phyloP scores from a whole-genome alignment of 2,329 filamentous ascomycete genomes.

The Fusarium subtropicale region DNA sequence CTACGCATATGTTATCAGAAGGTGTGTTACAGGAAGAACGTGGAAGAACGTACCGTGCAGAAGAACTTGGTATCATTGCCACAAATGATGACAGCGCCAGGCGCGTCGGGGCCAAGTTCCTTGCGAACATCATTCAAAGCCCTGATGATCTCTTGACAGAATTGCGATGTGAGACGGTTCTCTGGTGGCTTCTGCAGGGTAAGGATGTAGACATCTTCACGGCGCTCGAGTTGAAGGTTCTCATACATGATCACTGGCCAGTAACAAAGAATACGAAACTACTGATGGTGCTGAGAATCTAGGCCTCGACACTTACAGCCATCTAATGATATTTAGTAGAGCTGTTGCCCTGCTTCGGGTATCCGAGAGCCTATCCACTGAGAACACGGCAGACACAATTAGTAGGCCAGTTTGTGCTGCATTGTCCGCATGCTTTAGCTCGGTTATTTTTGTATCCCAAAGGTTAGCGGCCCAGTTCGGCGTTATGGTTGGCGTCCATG shows the following conservation, averaged over 20 bases:
- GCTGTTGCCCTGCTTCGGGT: neutral
- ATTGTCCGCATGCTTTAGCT: accelerated
- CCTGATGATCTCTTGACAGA: neutral
- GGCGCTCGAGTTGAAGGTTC: neutral
- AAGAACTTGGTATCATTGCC: slow-evolving; percentile 8
- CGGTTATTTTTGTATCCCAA: too few species aligned
- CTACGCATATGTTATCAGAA: neutral
- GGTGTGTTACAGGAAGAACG: neutral
- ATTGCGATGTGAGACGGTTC: slow-evolving; percentile 9
- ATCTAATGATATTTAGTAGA: neutral
- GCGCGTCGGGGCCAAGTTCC: neutral
- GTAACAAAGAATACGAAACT: neutral
- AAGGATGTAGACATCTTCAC: neutral
- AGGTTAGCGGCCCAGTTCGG: neutral
- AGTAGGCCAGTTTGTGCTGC: too few species aligned
- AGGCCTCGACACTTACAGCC: neutral
- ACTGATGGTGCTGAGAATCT: neutral
- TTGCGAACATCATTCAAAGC: neutral
- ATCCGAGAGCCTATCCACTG: too few species aligned
- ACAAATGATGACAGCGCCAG: slow-evolving; percentile 1
- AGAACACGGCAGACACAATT: too few species aligned
- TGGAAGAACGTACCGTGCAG: neutral
- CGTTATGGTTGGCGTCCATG: neutral
- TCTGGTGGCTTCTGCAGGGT: slow-evolving; percentile 12
- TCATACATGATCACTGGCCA: neutral